Conservation (phyloP, 352 stramenopile genomes). For the Phytopythium aichiense region DNA sequence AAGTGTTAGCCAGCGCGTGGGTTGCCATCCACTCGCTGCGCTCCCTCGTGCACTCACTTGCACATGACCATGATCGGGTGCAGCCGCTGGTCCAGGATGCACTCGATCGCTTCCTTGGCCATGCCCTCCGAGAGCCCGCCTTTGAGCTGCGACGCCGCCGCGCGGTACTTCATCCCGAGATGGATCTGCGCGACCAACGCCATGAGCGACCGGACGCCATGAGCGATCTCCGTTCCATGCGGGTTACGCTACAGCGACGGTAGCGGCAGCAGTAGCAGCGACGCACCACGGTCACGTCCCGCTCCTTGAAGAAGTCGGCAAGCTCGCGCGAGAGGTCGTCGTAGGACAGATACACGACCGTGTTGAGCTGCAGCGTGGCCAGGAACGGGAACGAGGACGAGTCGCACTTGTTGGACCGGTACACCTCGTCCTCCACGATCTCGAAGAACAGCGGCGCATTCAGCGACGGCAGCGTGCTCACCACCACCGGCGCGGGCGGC, state of each 20-base stretch:
- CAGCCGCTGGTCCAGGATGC: conserved; percentile 71
- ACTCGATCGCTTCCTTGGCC: conserved; percentile 84
- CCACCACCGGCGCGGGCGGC: conserved; percentile 20
- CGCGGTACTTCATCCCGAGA: conserved; percentile 78
- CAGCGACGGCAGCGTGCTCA: conserved; percentile 63
- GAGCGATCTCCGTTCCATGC: too few relatives aligned
- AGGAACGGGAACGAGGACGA: conserved; percentile 82
- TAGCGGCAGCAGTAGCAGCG: not conserved
- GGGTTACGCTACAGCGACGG: not conserved
- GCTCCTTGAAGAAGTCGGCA: conserved; percentile 78
- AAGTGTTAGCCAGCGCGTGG: not conserved
- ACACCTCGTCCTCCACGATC: conserved; percentile 84
- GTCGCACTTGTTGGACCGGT: conserved; percentile 86
- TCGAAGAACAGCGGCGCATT: conserved; percentile 87
- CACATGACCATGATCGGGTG: conserved; percentile 86
- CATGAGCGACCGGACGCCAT: too few relatives aligned
- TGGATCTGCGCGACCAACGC: conserved; percentile 44
- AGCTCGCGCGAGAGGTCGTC: conserved; percentile 78
- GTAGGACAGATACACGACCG: conserved; percentile 82
- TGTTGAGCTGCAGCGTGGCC: conserved; percentile 75
- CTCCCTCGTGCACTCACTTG: conserved; percentile 47
- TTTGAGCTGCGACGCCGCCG: conserved; percentile 58
- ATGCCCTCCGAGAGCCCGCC: conserved; percentile 69
- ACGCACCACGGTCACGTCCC: conserved; percentile 69
- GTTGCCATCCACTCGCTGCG: not conserved